phyloP scores from a whole-genome alignment of 164 flowering plant species.

The Cinnamomum micranthum region DNA sequence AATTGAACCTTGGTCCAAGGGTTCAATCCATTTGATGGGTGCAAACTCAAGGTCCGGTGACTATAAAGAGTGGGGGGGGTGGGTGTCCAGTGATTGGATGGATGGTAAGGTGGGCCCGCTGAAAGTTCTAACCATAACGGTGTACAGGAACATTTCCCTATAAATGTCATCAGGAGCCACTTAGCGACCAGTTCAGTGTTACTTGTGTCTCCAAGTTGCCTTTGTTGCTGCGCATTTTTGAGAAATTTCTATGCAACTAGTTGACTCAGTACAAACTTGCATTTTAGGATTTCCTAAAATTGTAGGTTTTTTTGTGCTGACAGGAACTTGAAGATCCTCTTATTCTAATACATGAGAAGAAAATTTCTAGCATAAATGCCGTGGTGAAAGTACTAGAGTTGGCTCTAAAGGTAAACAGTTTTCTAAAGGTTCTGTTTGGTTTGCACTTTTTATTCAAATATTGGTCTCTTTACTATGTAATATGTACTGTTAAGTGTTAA shows the following conservation, averaged over 20 bases:
- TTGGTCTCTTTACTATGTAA: background rate
- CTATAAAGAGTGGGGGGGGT: no score
- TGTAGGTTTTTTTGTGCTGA: background rate
- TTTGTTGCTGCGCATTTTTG: background rate
- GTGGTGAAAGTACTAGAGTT: slow-evolving; percentile 80
- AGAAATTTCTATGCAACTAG: background rate
- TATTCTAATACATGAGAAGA: slow-evolving; percentile 85
- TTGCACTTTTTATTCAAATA: no score
- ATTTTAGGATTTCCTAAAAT: background rate
- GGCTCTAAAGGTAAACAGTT: slow-evolving; percentile 71
- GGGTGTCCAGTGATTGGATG: no score
- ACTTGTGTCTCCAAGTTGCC: background rate
- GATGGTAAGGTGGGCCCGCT: background rate
- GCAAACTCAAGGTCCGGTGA: no score
- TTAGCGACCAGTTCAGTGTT: background rate
- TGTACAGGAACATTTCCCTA: no score
- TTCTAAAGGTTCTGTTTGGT: slow-evolving; percentile 25
- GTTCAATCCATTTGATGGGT: no score
- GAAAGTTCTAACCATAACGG: background rate
- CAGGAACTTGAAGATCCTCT: slow-evolving; percentile 96
- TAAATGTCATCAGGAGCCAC: background rate
- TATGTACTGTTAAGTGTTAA: background rate
- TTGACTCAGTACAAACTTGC: no score
- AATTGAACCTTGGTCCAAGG: no score
- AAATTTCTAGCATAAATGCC: slow-evolving; percentile 68